phyloP scores from a whole-genome alignment of 2,329 filamentous ascomycete species.

The Ophiobolus disseminans region DNA sequence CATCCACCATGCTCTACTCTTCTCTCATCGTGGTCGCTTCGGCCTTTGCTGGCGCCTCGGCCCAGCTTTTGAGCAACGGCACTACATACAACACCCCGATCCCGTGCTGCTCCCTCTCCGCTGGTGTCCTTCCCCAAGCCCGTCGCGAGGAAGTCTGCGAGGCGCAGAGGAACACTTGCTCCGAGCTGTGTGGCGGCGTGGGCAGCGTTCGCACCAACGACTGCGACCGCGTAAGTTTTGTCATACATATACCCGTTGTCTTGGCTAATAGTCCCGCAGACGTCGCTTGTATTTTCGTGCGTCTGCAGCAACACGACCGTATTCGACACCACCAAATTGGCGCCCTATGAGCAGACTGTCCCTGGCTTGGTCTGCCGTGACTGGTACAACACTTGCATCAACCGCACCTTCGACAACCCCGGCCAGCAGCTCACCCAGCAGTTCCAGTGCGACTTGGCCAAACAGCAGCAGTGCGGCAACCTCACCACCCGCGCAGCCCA shows the following conservation, averaged over 20 bases:
- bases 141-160: conserved; percentile 62
- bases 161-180: conserved; percentile 66
- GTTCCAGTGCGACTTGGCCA: conserved; percentile 54
- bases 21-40: conserved; percentile 55
- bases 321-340: conserved; percentile 43
- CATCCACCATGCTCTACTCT: conserved; percentile 56
- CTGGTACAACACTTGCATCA: conserved; percentile 55
- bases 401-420: conserved; percentile 47
- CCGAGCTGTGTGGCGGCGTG: conserved; percentile 62
- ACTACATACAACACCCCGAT: conserved; percentile 40
- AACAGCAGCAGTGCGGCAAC: conserved; percentile 59
- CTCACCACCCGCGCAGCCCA: conserved; percentile 42
- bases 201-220: conserved; percentile 54
- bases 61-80: conserved; percentile 48
- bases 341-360: conserved; percentile 64
- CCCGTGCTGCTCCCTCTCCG: conserved; percentile 53
- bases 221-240: conserved; percentile 63
- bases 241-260: too few species aligned
- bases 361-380: conserved; percentile 66
- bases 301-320: conserved; percentile 64
- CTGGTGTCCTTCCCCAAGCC: conserved; percentile 48
- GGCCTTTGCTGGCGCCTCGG: conserved; percentile 55
- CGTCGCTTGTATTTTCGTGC: conserved; percentile 63
- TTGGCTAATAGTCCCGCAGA: conserved; percentile 48
- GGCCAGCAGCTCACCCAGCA: conserved; percentile 48